A percentile compares a stretch with the other conserved stretches of the same genome.
These are phyloP conservation scores for Westerdykella sp. DNA, from an alignment of 2,329 filamentous ascomycete genomes.

Conservation along the genomic window DNA sequence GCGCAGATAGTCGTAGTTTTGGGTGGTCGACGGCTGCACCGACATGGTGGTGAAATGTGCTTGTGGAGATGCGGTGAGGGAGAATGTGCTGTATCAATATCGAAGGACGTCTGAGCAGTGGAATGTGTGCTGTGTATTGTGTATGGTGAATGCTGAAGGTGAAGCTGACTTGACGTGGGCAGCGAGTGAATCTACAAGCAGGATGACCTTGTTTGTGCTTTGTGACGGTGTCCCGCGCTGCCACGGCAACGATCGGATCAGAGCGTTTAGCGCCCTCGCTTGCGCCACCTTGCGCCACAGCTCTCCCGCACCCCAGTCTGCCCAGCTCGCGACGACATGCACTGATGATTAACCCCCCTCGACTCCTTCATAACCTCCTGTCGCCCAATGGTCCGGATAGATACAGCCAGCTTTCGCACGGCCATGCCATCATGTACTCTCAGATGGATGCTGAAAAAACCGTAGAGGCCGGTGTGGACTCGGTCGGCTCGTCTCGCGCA, in stretches of 20 bases:
- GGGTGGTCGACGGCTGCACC: constrained; percentile 23
- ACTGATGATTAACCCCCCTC: neutral
- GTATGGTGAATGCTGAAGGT: neutral
- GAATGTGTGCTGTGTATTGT: neutral
- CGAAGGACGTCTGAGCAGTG: neutral
- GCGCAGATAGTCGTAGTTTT: constrained; percentile 52
- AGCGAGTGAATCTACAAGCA: constrained; percentile 4
- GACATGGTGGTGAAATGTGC: constrained; percentile 15
- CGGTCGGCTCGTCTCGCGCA: neutral
- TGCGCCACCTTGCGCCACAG: neutral
- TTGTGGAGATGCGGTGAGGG: neutral
- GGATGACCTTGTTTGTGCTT: constrained; percentile 3
- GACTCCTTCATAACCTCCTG: neutral
- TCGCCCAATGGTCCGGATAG: neutral
- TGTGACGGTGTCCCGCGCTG: constrained; percentile 3
- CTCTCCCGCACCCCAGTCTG: neutral
- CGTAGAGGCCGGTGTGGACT: neutral
- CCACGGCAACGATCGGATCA: constrained; percentile 6
- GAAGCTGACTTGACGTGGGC: constrained; percentile 2
- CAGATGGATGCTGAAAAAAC: neutral
- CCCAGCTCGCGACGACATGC: neutral
- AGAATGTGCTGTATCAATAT: constrained; percentile 4
- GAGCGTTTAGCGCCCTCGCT: neutral
- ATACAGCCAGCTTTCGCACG: neutral
- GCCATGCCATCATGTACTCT: neutral